phyloP scores from a whole-genome alignment of 352 stramenopile genomes.

The Phytophthora europaea region DNA sequence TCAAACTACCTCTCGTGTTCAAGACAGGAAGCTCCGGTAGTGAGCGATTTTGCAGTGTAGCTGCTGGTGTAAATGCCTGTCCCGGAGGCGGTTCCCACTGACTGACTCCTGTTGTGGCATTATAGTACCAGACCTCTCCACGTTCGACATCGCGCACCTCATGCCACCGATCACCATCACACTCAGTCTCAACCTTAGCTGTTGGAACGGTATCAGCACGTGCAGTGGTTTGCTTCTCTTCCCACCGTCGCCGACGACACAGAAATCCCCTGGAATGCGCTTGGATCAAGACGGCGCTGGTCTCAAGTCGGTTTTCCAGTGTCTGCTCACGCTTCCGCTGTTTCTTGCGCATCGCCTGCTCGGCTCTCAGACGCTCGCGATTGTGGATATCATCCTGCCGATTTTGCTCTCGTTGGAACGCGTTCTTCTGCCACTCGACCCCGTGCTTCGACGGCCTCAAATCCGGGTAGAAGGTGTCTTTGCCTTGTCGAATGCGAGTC shows the following conservation, averaged over 20 bases:
- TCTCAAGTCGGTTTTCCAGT: slow-evolving; percentile 56
- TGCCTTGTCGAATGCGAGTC: slow-evolving; percentile 55
- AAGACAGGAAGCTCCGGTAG: slow-evolving; percentile 37
- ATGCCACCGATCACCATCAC: slow-evolving; percentile 57
- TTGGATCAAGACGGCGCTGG: slow-evolving; percentile 75
- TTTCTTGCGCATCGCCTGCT: slow-evolving; percentile 34
- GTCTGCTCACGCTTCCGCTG: slow-evolving; percentile 23
- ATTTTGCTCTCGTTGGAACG: slow-evolving; percentile 50
- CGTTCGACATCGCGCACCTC: slow-evolving; percentile 77
- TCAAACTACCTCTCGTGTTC: slow-evolving; percentile 14
- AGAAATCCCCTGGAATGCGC: slow-evolving; percentile 67
- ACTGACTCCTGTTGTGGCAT: slow-evolving; percentile 69
- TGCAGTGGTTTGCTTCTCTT: slow-evolving; percentile 22
- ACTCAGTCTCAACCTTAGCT: not conserved
- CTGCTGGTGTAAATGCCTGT: slow-evolving; percentile 30
- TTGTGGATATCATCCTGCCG: slow-evolving; percentile 46
- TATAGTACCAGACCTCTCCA: slow-evolving; percentile 88
- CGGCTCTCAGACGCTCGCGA: slow-evolving; percentile 21
- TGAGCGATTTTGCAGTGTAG: slow-evolving; percentile 15
- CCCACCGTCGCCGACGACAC: slow-evolving; percentile 40
- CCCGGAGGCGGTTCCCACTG: slow-evolving; percentile 72
- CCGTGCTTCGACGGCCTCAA: slow-evolving; percentile 60
- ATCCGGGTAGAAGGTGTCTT: slow-evolving; percentile 74
- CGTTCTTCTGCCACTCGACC: slow-evolving; percentile 50
- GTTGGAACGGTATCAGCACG: not conserved